A percentile compares a stretch with the other conserved stretches of the same genome.
phyloP scores from a whole-genome alignment of 805 yeast species.

The Suhomyces emberorum region DNA sequence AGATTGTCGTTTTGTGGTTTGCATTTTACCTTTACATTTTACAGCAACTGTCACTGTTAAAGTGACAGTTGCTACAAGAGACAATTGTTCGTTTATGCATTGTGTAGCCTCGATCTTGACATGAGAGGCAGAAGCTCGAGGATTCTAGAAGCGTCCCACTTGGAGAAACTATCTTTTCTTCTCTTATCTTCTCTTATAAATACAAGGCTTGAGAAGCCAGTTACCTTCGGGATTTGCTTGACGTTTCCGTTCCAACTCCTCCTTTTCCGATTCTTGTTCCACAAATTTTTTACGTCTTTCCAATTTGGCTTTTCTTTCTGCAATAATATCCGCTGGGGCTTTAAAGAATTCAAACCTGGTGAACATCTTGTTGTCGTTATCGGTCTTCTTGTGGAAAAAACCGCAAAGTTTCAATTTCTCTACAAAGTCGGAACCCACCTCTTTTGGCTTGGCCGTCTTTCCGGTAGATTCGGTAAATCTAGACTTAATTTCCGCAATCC shows the following conservation, averaged over 20 bases:
- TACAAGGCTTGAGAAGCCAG: constrained; percentile 93
- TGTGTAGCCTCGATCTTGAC: too few species aligned
- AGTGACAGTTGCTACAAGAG: too few species aligned
- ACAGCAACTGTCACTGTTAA: too few species aligned
- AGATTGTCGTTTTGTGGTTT: too few species aligned
- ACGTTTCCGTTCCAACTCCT: constrained; percentile 55
- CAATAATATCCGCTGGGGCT: constrained; percentile 67
- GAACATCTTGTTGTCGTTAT: constrained; percentile 87
- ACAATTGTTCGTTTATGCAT: too few species aligned
- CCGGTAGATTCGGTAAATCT: constrained; percentile 62
- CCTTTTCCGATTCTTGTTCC: constrained; percentile 64
- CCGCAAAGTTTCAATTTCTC: constrained; percentile 75
- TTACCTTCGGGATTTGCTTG: constrained; percentile 64
- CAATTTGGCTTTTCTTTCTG: constrained; percentile 58
- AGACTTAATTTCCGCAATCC: constrained; percentile 97
- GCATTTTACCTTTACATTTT: too few species aligned
- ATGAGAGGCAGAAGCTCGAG: too few species aligned
- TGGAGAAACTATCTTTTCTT: too few species aligned
- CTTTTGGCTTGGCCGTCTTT: constrained; percentile 30
- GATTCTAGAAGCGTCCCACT: too few species aligned
- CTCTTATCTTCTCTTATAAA: constrained; percentile 89
- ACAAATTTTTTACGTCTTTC: constrained; percentile 65
- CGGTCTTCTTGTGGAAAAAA: constrained; percentile 84
- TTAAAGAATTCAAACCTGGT: constrained; percentile 91
- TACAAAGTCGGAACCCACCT: constrained; percentile 73